phyloP scores from a whole-genome alignment of 2,329 filamentous ascomycete species.

The Leptodontidium sp. region DNA sequence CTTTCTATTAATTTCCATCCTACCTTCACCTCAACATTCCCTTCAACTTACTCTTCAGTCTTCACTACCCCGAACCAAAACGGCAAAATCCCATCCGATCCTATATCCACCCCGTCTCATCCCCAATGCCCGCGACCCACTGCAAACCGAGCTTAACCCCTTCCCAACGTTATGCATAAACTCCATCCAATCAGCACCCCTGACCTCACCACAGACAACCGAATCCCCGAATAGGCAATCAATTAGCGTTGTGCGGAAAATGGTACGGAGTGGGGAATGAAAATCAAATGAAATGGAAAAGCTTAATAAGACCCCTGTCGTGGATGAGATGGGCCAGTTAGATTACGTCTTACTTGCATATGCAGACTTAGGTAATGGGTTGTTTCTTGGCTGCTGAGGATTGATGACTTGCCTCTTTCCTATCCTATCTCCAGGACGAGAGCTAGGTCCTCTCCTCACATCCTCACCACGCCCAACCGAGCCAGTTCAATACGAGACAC shows the following conservation, averaged over 20 bases:
- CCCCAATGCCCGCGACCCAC: background rate
- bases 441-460: too few relatives aligned
- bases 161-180: conserved; percentile 8
- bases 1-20: too few relatives aligned
- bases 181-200: background rate
- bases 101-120: background rate
- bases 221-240: conserved; percentile 7
- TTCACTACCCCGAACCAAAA: background rate
- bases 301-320: conserved; percentile 1
- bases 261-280: too few relatives aligned
- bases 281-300: background rate
- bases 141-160: background rate
- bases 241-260: background rate
- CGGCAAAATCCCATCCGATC: background rate
- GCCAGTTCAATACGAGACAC: too few relatives aligned
- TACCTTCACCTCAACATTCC: too few relatives aligned
- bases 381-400: too few relatives aligned
- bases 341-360: background rate
- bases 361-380: background rate
- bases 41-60: too few relatives aligned
- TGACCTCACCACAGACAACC: too few relatives aligned
- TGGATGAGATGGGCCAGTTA: background rate
- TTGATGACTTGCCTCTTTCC: too few relatives aligned
- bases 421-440: too few relatives aligned
- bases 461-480: too few relatives aligned